A percentile compares a stretch with the other conserved stretches of the same genome.
Evolutionary conservation across 1,284 basidiomycete genomes (phyloP).

Genomic region (Cryptococcus sp.): DNA sequence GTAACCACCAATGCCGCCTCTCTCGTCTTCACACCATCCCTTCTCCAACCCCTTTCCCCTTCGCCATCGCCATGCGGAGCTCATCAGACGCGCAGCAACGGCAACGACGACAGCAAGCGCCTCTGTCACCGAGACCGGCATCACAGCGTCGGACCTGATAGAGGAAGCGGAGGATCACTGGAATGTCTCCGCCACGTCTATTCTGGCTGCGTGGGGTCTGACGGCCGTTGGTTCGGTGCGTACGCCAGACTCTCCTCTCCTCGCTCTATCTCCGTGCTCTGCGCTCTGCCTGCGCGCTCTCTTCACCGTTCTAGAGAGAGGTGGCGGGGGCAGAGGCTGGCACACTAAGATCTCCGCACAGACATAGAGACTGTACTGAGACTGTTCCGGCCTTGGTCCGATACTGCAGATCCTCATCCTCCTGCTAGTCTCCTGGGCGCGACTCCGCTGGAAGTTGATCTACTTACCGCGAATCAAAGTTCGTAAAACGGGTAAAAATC

Average conservation of each 20-base stretch:
- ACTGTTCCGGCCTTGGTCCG: background rate
- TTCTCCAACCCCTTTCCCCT: too few relatives aligned
- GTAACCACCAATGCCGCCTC: too few relatives aligned
- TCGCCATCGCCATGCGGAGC: background rate
- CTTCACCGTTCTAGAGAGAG: background rate
- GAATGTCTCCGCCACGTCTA: slow-evolving; percentile 31
- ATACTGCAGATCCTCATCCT: slow-evolving; percentile 19
- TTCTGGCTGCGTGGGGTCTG: slow-evolving; percentile 29
- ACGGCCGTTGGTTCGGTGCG: slow-evolving; percentile 22
- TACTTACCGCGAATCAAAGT: slow-evolving; percentile 19
- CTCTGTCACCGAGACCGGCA: slow-evolving; percentile 7
- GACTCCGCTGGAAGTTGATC: slow-evolving; percentile 17
- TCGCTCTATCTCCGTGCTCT: slow-evolving; percentile 8
- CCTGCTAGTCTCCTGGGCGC: slow-evolving; percentile 18
- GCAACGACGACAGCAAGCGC: background rate
- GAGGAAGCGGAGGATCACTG: slow-evolving; percentile 29
- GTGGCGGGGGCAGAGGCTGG: background rate
- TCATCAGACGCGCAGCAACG: slow-evolving; percentile 1
- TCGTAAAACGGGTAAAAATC: slow-evolving; percentile 12
- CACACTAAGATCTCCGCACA: background rate
- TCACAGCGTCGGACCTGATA: slow-evolving; percentile 26
- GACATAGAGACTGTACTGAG: background rate
- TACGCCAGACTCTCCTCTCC: slow-evolving; percentile 19
- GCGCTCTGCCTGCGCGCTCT: background rate
- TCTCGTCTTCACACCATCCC: too few relatives aligned